These are phyloP conservation scores for Linnemannia schmuckeri DNA, from an alignment of 192 early-diverging fungal species.

Conservation along the genomic window DNA sequence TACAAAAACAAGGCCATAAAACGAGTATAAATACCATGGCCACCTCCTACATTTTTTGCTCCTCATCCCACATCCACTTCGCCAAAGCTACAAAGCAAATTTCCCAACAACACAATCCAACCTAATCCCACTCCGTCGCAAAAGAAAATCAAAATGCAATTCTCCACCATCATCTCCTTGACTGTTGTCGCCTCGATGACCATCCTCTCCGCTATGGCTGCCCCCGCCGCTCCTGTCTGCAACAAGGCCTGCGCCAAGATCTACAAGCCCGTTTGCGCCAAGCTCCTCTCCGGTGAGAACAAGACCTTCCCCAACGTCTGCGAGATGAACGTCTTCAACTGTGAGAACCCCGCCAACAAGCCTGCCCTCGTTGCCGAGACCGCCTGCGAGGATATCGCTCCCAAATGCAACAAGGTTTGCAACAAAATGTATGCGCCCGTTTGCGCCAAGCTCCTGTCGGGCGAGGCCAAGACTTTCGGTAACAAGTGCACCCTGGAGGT, in stretches of 20 bases:
- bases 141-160: not conserved
- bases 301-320: constrained; percentile 4
- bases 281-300: not conserved
- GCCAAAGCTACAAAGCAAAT: not conserved
- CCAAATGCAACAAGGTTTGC: not conserved
- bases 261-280: constrained; percentile 12
- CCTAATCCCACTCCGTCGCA: not conserved
- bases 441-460: not conserved
- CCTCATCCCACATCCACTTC: not conserved
- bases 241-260: constrained; percentile 12
- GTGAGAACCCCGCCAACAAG: constrained; percentile 13
- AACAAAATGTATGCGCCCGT: not conserved
- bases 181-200: not conserved
- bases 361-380: not conserved
- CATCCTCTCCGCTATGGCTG: not conserved
- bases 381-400: constrained; percentile 2
- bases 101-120: not conserved
- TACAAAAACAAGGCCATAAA: not conserved
- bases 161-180: not conserved
- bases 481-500: not conserved
- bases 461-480: not conserved
- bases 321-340: not conserved
- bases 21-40: not conserved
- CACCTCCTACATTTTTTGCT: not conserved
- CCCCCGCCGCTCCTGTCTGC: constrained; percentile 1